A percentile compares a stretch with the other conserved stretches of the same genome.
These are phyloP conservation scores for Rubroboletus pulcherrimus DNA, from an alignment of 768 basidiomycete genomes.

Conservation along the genomic window DNA sequence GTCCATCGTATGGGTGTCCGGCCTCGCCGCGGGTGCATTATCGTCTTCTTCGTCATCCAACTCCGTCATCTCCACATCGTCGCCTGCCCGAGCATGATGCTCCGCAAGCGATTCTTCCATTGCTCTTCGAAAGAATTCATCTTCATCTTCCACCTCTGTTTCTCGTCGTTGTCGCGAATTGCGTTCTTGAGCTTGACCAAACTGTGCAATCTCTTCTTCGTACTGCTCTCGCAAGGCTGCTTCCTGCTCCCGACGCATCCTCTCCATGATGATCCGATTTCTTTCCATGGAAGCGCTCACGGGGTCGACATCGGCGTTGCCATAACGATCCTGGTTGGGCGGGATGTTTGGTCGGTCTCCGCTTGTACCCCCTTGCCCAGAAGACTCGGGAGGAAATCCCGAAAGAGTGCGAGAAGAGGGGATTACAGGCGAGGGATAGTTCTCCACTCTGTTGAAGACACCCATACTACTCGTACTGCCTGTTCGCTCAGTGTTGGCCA, in stretches of 20 bases:
- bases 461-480: slow-evolving; percentile 1
- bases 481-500: slow-evolving; percentile 34
- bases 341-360: slow-evolving; percentile 20
- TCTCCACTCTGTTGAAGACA: slow-evolving; percentile 9
- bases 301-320: slow-evolving; percentile 43
- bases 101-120: slow-evolving; percentile 28
- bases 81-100: slow-evolving; percentile 14
- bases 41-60: slow-evolving; percentile 25
- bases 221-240: slow-evolving; percentile 59
- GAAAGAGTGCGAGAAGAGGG: slow-evolving; percentile 28
- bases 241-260: slow-evolving; percentile 65
- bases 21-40: neutral
- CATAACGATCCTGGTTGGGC: slow-evolving; percentile 29
- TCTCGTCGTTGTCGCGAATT: slow-evolving; percentile 3
- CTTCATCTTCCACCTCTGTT: slow-evolving; percentile 42
- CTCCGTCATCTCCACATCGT: slow-evolving; percentile 20
- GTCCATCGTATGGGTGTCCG: slow-evolving; percentile 15
- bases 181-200: slow-evolving; percentile 15
- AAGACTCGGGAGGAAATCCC: slow-evolving; percentile 16
- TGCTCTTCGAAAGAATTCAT: slow-evolving; percentile 50
- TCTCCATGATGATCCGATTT: slow-evolving; percentile 56
- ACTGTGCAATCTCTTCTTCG: slow-evolving; percentile 37
- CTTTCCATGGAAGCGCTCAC: slow-evolving; percentile 66
- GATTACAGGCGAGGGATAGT: slow-evolving; percentile 22
- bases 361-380: slow-evolving; percentile 15